Evolutionary conservation across 176 grass and related monocot genomes (phyloP).

Genomic region (Eragrostis nindensis): DNA sequence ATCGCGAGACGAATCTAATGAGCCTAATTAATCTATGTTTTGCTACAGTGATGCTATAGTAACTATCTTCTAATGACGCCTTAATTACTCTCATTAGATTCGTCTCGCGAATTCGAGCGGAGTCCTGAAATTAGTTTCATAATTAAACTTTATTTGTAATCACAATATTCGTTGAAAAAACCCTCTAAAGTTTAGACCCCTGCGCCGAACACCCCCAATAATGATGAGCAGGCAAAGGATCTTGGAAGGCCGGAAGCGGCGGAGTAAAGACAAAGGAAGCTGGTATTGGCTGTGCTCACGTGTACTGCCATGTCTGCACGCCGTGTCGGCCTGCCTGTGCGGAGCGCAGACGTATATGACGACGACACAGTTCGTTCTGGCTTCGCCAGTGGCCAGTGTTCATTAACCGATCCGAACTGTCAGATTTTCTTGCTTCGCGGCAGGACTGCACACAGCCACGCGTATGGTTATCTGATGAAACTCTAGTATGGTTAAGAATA

Average conservation of each 20-base stretch:
- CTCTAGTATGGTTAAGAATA: background rate
- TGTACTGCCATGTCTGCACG: slow-evolving; percentile 41
- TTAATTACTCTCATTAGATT: too few species aligned
- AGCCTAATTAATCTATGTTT: too few species aligned
- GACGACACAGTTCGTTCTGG: background rate
- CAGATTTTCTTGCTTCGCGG: background rate
- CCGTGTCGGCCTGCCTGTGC: slow-evolving; percentile 5
- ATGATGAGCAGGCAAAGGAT: slow-evolving; percentile 22
- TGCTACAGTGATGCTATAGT: too few species aligned
- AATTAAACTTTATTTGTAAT: too few species aligned
- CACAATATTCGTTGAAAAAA: too few species aligned
- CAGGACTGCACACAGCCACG: background rate
- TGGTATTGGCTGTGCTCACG: slow-evolving; percentile 46
- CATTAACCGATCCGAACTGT: background rate
- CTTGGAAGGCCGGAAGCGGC: slow-evolving; percentile 2
- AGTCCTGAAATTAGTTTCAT: too few species aligned
- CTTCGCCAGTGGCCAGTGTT: background rate
- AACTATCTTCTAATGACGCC: too few species aligned
- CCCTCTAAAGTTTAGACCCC: too few species aligned
- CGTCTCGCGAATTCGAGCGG: too few species aligned
- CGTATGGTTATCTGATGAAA: too few species aligned
- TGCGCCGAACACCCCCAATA: too few species aligned
- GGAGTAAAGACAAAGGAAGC: slow-evolving; percentile 34
- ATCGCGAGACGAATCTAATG: too few species aligned
- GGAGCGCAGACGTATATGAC: background rate